Percentiles rank a stretch among this genome's conserved stretches.
These are phyloP conservation scores for Comarum palustre DNA, from an alignment of 306 rosid genomes.

Conservation along the genomic window DNA sequence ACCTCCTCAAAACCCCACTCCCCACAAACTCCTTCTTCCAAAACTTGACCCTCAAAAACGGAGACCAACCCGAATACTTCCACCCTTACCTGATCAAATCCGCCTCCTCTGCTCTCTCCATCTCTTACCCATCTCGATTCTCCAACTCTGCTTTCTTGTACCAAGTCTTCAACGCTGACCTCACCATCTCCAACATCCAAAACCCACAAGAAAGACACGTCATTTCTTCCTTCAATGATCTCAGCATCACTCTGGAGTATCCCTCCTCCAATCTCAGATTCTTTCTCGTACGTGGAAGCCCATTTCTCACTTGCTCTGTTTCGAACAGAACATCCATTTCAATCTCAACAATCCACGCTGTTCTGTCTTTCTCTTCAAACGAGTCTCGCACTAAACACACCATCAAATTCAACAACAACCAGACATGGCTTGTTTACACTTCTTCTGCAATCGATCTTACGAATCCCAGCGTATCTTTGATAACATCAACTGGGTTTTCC, in stretches of 20 bases:
- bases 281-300: conserved; percentile 83
- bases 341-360: conserved; percentile 61
- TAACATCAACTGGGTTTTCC: conserved; percentile 52
- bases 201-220: conserved; percentile 41
- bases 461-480: conserved; percentile 28
- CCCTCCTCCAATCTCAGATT: conserved; percentile 64
- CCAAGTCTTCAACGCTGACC: conserved; percentile 63
- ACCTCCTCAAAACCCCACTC: conserved; percentile 58
- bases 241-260: conserved; percentile 64
- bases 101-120: conserved; percentile 50
- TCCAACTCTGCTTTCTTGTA: conserved; percentile 37
- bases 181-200: conserved; percentile 51
- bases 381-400: conserved; percentile 49
- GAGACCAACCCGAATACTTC: conserved; percentile 75
- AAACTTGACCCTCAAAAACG: conserved; percentile 67
- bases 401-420: conserved; percentile 60
- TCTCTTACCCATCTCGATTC: conserved; percentile 62
- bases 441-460: conserved; percentile 51
- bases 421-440: conserved; percentile 75
- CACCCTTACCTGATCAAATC: conserved; percentile 82
- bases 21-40: conserved; percentile 95
- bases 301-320: conserved; percentile 57
- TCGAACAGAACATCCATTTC: conserved; percentile 43
- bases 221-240: conserved; percentile 61
- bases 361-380: conserved; percentile 52